Evolutionary conservation across 2,329 filamentous ascomycete genomes (phyloP).

Genomic region (Epichloe sylvatica): DNA sequence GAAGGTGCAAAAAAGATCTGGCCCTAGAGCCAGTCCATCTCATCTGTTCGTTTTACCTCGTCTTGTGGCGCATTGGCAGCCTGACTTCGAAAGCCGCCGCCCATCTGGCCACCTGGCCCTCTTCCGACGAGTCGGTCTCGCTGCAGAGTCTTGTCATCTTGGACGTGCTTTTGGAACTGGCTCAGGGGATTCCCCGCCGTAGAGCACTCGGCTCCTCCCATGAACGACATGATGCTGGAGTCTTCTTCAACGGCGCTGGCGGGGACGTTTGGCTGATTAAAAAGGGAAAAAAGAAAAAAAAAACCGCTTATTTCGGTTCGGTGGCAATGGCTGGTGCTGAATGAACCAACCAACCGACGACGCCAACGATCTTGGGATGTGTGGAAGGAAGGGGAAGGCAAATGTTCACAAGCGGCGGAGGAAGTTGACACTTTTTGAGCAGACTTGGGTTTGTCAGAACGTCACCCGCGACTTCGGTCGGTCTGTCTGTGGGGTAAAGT

Average conservation of each 20-base stretch:
- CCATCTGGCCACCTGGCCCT: slow-evolving; percentile 54
- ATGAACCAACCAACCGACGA: not conserved
- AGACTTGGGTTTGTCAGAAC: slow-evolving; percentile 6
- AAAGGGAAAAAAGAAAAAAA: not conserved
- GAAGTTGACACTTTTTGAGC: not conserved
- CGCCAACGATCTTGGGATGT: not conserved
- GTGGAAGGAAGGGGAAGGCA: not conserved
- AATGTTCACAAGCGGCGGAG: not conserved
- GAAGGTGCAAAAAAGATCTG: too few species aligned
- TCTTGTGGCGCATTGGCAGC: slow-evolving; percentile 58
- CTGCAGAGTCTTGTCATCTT: slow-evolving; percentile 91
- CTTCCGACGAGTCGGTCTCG: slow-evolving; percentile 73
- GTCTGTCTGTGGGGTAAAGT: slow-evolving; percentile 9
- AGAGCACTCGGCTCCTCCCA: slow-evolving; percentile 91
- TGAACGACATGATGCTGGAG: slow-evolving; percentile 64
- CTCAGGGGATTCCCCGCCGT: slow-evolving; percentile 92
- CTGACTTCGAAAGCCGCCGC: slow-evolving; percentile 64
- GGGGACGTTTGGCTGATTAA: not conserved
- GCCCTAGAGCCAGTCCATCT: not conserved
- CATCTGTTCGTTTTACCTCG: slow-evolving; percentile 34
- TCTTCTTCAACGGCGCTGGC: not conserved
- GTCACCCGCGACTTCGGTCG: slow-evolving; percentile 8
- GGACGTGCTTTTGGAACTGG: slow-evolving; percentile 93
- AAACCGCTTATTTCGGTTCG: too few species aligned
- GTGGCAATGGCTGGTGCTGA: not conserved